Percentiles rank a stretch among this genome's conserved stretches.
phyloP scores from a whole-genome alignment of 2,329 filamentous ascomycete genomes.

The Fusarium transvaalense region DNA sequence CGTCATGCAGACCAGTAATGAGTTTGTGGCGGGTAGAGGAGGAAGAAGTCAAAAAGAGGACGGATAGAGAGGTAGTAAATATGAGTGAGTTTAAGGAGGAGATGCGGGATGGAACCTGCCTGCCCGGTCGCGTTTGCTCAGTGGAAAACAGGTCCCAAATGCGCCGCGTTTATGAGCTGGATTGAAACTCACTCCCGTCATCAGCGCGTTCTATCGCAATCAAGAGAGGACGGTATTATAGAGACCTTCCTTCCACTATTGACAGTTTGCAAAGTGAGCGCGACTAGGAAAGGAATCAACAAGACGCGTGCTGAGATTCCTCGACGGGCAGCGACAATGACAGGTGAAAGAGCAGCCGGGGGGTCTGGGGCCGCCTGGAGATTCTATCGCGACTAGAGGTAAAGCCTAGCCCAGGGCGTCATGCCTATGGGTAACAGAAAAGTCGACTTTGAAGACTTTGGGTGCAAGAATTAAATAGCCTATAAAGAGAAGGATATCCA shows the following conservation, averaged over 20 bases:
- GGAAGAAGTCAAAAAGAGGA: conserved; percentile 24
- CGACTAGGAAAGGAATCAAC: conserved; percentile 22
- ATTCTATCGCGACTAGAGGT: conserved; percentile 49
- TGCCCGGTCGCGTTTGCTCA: conserved; percentile 32
- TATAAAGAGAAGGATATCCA: no score
- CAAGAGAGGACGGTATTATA: conserved; percentile 14
- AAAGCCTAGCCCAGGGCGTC: conserved; percentile 43
- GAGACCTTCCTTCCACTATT: conserved; percentile 11
- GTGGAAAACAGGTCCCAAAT: conserved; percentile 22
- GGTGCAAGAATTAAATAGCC: neutral
- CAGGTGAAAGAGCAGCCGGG: conserved; percentile 28
- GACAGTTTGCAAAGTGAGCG: conserved; percentile 36
- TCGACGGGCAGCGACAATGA: conserved; percentile 25
- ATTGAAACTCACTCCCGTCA: neutral
- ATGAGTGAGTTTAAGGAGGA: conserved; percentile 45
- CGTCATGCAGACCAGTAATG: conserved; percentile 33
- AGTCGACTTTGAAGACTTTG: neutral
- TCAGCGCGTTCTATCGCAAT: conserved; percentile 21
- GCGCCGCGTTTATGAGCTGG: conserved; percentile 23
- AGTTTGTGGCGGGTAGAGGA: conserved; percentile 24
- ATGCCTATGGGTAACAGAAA: neutral
- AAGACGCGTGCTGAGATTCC: conserved; percentile 47
- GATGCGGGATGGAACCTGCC: conserved; percentile 36
- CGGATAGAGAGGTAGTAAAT: conserved; percentile 38
- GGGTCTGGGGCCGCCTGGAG: conserved; percentile 40